Conservation (phyloP, 148 eudicot species). For the Pharnaceum exiguum region DNA sequence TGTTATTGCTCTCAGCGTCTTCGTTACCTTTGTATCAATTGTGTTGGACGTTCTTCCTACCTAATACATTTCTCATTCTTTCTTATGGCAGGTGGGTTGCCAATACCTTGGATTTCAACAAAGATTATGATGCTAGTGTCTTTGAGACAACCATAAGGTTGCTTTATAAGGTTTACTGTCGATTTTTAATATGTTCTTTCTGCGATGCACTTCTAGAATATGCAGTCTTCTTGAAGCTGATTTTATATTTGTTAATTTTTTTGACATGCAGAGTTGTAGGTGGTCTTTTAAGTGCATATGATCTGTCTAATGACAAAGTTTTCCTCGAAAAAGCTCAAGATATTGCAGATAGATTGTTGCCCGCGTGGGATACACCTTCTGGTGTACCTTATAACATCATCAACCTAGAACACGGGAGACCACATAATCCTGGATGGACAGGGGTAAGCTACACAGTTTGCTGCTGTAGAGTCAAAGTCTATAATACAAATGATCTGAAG, state of each 20-base stretch:
- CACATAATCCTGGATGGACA: constrained; percentile 97
- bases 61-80: constrained; percentile 17
- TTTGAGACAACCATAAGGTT: constrained; percentile 99
- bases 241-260: background rate
- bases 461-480: background rate
- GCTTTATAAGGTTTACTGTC: constrained; percentile 71
- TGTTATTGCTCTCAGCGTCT: too few species aligned
- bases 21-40: background rate
- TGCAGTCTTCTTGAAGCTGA: background rate
- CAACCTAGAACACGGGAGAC: constrained; percentile 80
- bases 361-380: constrained; percentile 96
- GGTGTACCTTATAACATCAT: constrained; percentile 88
- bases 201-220: constrained; percentile 4
- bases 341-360: constrained; percentile 89
- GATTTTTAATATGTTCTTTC: constrained; percentile 10
- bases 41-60: background rate
- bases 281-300: constrained; percentile 94
- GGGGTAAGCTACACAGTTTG: constrained; percentile 57
- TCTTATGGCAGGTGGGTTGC: constrained; percentile 79
- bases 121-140: constrained; percentile 94
- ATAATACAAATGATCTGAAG: background rate
- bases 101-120: constrained; percentile 81
- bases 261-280: constrained; percentile 81
- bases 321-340: constrained; percentile 95
- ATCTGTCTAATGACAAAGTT: constrained; percentile 85